A percentile compares a stretch with the other conserved stretches of the same genome.
Evolutionary conservation across 768 basidiomycete genomes (phyloP).

Genomic region (Lactifluus volemus): DNA sequence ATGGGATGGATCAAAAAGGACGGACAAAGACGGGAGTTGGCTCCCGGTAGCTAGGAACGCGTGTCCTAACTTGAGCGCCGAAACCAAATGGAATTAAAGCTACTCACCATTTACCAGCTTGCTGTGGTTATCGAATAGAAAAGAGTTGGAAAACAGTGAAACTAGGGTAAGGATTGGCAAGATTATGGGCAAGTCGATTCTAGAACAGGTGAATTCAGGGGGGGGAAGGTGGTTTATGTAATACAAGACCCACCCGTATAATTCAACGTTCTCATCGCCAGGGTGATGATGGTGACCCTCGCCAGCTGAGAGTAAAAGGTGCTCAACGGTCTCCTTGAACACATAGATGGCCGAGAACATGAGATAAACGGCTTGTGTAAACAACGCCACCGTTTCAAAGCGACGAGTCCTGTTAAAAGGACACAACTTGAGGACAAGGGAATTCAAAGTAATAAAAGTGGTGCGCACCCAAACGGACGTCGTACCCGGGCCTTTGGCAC

Average conservation of each 20-base stretch:
- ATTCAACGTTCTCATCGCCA: conserved; percentile 40
- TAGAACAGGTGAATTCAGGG: conserved; percentile 18
- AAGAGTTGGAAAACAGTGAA: conserved; percentile 48
- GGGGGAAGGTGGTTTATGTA: neutral
- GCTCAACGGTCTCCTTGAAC: conserved; percentile 94
- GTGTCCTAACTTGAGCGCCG: neutral
- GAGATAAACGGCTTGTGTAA: conserved; percentile 88
- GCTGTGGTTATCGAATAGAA: conserved; percentile 53
- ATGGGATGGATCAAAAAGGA: conserved; percentile 40
- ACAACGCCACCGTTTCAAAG: conserved; percentile 62
- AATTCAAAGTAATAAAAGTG: neutral
- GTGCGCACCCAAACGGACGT: conserved; percentile 51
- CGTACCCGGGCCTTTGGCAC: conserved; percentile 28
- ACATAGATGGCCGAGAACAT: conserved; percentile 94
- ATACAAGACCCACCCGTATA: conserved; percentile 32
- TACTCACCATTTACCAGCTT: conserved; percentile 56
- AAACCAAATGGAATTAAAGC: neutral
- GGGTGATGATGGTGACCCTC: conserved; percentile 63
- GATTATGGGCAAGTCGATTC: conserved; percentile 61
- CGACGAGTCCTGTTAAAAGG: conserved; percentile 45
- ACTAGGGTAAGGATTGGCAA: conserved; percentile 47
- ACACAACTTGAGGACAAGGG: neutral
- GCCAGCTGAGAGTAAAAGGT: conserved; percentile 69
- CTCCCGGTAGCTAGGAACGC: conserved; percentile 45
- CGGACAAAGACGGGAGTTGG: conserved; percentile 45